Conservation (phyloP, 495 filamentous ascomycete genomes). For the Penicillium antarcticum region DNA sequence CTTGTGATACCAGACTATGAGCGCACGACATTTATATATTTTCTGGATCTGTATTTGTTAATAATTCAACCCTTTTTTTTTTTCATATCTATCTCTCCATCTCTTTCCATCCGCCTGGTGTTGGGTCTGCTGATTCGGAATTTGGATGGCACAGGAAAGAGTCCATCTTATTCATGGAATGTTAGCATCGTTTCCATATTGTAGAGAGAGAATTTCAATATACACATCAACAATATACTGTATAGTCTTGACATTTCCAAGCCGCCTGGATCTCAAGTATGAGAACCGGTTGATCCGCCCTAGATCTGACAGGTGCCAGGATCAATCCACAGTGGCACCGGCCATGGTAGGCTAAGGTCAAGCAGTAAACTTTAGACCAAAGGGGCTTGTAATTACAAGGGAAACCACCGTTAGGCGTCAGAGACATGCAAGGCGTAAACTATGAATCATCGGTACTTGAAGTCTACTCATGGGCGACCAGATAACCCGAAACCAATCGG, state of each 20-base stretch:
- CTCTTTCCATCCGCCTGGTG: background rate
- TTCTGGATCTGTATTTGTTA: conserved; percentile 36
- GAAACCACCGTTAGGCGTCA: background rate
- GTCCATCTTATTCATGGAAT: background rate
- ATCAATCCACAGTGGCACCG: no score
- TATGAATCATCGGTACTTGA: background rate
- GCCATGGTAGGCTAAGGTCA: background rate
- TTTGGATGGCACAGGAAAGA: background rate
- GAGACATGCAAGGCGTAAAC: conserved; percentile 10
- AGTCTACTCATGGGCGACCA: background rate
- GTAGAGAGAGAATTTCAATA: background rate
- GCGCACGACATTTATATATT: conserved; percentile 25
- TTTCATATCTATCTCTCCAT: conserved; percentile 2
- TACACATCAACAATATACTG: background rate
- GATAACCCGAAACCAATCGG: conserved; percentile 1
- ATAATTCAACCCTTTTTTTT: conserved; percentile 20
- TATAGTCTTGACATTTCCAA: no score
- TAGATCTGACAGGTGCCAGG: background rate
- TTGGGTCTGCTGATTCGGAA: no score
- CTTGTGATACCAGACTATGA: conserved; percentile 41
- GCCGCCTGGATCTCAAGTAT: background rate
- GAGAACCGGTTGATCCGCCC: background rate
- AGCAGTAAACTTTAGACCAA: background rate
- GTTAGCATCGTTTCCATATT: no score
- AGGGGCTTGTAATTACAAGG: background rate